Percentiles rank a stretch among this genome's conserved stretches.
These are phyloP conservation scores for Boletus patriciae DNA, from an alignment of 768 basidiomycete genomes.

Conservation along the genomic window DNA sequence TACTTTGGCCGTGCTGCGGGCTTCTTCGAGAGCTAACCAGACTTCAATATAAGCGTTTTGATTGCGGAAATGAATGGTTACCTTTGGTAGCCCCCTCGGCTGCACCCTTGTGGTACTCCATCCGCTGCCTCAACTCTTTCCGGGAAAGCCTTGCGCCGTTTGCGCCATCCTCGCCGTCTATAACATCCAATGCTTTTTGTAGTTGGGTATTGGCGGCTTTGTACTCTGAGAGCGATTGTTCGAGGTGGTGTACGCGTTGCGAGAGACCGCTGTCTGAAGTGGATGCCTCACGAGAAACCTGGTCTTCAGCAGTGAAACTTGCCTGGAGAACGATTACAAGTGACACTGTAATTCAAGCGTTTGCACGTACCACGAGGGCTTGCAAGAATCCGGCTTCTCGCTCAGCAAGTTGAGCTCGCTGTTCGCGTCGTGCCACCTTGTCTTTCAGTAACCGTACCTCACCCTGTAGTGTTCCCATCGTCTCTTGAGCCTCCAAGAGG, in stretches of 20 bases:
- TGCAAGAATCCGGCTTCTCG: constrained; percentile 66
- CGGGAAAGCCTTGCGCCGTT: constrained; percentile 25
- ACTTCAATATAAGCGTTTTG: neutral
- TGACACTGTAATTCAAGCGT: neutral
- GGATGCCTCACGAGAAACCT: constrained; percentile 34
- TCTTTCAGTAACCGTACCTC: constrained; percentile 42
- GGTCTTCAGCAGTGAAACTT: constrained; percentile 63
- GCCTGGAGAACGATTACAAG: constrained; percentile 39
- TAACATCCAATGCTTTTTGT: constrained; percentile 46
- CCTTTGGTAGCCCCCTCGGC: constrained; percentile 44
- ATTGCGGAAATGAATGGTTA: constrained; percentile 13
- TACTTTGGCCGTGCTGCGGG: constrained; percentile 35
- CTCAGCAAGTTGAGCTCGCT: constrained; percentile 46
- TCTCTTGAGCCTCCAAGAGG: constrained; percentile 37
- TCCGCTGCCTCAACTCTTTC: constrained; percentile 42
- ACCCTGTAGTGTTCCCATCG: constrained; percentile 35
- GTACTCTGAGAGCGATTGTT: constrained; percentile 54
- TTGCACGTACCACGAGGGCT: constrained; percentile 59
- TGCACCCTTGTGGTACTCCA: constrained; percentile 39
- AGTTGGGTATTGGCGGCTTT: constrained; percentile 50
- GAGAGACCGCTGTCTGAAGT: constrained; percentile 33
- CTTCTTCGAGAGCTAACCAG: constrained; percentile 45
- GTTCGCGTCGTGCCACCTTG: constrained; percentile 38
- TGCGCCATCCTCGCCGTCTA: constrained; percentile 37
- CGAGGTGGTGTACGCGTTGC: constrained; percentile 54